Percentiles rank a stretch among this genome's conserved stretches.
phyloP scores from a whole-genome alignment of 352 stramenopile species.

The Pythium brachiatum region DNA sequence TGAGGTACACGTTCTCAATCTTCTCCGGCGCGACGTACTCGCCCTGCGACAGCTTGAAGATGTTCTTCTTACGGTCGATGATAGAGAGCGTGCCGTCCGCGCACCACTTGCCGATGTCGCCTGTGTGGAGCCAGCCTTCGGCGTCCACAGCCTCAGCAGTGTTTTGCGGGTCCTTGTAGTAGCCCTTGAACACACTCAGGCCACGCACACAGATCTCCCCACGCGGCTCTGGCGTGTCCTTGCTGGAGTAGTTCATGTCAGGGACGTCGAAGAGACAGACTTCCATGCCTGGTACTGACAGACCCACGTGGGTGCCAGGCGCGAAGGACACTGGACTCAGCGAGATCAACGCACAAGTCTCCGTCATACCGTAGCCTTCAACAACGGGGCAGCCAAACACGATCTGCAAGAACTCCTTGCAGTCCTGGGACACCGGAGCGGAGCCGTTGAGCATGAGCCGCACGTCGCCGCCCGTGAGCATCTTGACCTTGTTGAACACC shows the following conservation, averaged over 20 bases:
- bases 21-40: constrained; percentile 97
- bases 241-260: constrained; percentile 94
- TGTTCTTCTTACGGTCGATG: constrained; percentile 92
- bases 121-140: constrained; percentile 96
- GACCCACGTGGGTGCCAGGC: constrained; percentile 88
- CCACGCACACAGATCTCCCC: constrained; percentile 87
- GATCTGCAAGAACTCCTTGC: constrained; percentile 94
- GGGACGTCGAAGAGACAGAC: constrained; percentile 93
- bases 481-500: constrained; percentile 95
- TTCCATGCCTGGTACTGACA: constrained; percentile 78
- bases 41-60: constrained; percentile 92
- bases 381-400: constrained; percentile 90
- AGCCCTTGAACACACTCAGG: constrained; percentile 86
- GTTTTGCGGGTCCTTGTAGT: constrained; percentile 94
- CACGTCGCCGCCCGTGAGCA: constrained; percentile 85
- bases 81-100: constrained; percentile 88
- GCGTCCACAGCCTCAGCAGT: constrained; percentile 89
- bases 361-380: constrained; percentile 95
- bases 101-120: constrained; percentile 96
- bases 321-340: constrained; percentile 36
- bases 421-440: constrained; percentile 88
- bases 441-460: constrained; percentile 92
- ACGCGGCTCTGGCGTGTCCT: constrained; percentile 53
- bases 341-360: constrained; percentile 50
- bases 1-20: constrained; percentile 94